Conservation (phyloP, 306 rosid species). For the Spatholobus suberectus region DNA sequence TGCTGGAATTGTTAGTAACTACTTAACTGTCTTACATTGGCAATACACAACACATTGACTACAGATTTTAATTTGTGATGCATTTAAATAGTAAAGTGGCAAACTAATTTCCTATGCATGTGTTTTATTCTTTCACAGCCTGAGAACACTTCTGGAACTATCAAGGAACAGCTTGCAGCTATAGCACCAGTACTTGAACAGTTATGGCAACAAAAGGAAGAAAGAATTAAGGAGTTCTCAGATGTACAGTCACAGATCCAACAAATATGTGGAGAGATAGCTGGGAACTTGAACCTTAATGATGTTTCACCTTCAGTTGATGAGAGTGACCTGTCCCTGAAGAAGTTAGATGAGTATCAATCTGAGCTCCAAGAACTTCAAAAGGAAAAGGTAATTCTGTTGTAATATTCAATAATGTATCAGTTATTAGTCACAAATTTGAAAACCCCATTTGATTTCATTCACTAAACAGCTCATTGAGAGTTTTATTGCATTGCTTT, state of each 20-base stretch:
- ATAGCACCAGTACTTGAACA: slow-evolving; percentile 91
- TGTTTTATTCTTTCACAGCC: slow-evolving; percentile 43
- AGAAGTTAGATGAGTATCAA: slow-evolving; percentile 87
- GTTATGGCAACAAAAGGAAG: slow-evolving; percentile 91
- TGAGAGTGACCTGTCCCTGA: slow-evolving; percentile 83
- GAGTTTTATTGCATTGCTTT: slow-evolving; percentile 37
- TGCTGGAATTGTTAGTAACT: slow-evolving; percentile 55
- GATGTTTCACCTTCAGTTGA: slow-evolving; percentile 70
- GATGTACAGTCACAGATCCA: slow-evolving; percentile 92
- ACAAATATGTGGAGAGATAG: slow-evolving; percentile 92
- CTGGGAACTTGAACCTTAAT: slow-evolving; percentile 67
- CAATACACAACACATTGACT: not conserved
- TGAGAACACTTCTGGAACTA: slow-evolving; percentile 52
- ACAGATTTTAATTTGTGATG: not conserved
- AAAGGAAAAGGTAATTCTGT: slow-evolving; percentile 84
- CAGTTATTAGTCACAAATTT: slow-evolving; percentile 25
- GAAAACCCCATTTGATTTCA: slow-evolving; percentile 5
- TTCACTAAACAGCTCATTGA: slow-evolving; percentile 31
- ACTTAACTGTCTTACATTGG: slow-evolving; percentile 10
- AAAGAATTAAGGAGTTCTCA: slow-evolving; percentile 84
- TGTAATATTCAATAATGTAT: slow-evolving; percentile 27
- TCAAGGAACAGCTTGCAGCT: slow-evolving; percentile 67
- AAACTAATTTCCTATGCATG: slow-evolving; percentile 26
- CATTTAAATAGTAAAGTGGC: not conserved
- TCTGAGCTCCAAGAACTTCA: slow-evolving; percentile 95